A percentile compares a stretch with the other conserved stretches of the same genome.
Evolutionary conservation across 1,284 basidiomycete species (phyloP).

Genomic region (Thelephora terrestris): DNA sequence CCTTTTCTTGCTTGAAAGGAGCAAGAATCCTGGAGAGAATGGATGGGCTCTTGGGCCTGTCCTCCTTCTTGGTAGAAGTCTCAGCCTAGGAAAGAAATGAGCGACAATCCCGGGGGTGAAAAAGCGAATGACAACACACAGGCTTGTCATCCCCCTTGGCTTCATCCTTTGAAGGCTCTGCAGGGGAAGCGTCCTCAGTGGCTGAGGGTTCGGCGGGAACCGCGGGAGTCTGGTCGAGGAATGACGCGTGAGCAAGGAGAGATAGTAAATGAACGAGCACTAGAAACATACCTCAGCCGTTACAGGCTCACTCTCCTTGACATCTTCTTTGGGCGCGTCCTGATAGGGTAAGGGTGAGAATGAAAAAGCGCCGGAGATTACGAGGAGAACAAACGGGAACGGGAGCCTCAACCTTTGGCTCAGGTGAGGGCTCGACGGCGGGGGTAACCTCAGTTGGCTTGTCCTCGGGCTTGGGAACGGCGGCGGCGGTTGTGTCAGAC

Average conservation of each 20-base stretch:
- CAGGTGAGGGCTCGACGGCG: conserved; percentile 1
- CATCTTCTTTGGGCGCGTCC: conserved; percentile 41
- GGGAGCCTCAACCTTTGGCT: conserved; percentile 21
- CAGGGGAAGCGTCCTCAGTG: conserved; percentile 27
- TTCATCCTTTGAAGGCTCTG: conserved; percentile 27
- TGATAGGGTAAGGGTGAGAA: conserved; percentile 13
- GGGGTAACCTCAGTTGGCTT: neutral
- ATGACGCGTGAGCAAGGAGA: conserved; percentile 18
- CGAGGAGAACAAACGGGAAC: conserved; percentile 12
- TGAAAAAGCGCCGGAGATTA: conserved; percentile 10
- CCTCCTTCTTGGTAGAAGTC: conserved; percentile 53
- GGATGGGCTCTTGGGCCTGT: conserved; percentile 67
- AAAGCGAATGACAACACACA: conserved; percentile 29
- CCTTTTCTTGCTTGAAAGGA: conserved; percentile 44
- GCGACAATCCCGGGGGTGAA: conserved; percentile 2
- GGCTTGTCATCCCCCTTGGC: conserved; percentile 28
- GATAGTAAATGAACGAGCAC: conserved; percentile 3
- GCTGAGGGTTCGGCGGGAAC: conserved; percentile 24
- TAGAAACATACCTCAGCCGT: conserved; percentile 31
- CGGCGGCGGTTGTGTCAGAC: conserved; percentile 40
- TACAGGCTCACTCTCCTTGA: conserved; percentile 35
- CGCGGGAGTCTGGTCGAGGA: conserved; percentile 23
- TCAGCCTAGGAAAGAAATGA: conserved; percentile 17
- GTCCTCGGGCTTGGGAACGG: conserved; percentile 14
- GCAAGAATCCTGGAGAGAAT: conserved; percentile 62